A percentile compares a stretch with the other conserved stretches of the same genome.
Conservation (phyloP, 441 rosid genomes). For the Manihot esculenta region DNA sequence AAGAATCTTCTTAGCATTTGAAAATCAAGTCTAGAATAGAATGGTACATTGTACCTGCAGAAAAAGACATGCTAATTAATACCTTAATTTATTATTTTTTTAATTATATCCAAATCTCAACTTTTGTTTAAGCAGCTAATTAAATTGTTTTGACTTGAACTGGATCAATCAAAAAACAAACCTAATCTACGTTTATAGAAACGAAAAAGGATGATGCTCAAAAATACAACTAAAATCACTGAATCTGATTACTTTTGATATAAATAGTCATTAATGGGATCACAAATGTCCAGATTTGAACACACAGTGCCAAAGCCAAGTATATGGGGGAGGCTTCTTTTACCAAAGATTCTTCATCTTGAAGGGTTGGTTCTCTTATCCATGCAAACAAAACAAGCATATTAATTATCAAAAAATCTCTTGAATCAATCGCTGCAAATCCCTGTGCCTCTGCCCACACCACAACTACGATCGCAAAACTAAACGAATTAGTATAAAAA, state of each 20-base stretch:
- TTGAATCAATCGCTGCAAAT: constrained; percentile 9
- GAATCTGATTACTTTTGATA: constrained; percentile 8
- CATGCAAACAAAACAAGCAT: background rate
- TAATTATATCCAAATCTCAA: constrained; percentile 6
- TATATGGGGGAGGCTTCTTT: constrained; percentile 25
- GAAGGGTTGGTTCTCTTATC: constrained; percentile 4
- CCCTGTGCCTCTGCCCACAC: constrained; percentile 7
- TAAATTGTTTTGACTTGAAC: constrained; percentile 9
- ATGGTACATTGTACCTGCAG: constrained; percentile 35
- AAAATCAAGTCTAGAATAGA: constrained; percentile 10
- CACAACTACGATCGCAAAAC: background rate
- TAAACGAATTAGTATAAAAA: background rate
- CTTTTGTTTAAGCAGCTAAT: background rate
- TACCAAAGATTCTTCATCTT: constrained; percentile 22
- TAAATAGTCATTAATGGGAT: background rate
- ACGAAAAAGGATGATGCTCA: constrained; percentile 3
- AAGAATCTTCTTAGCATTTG: constrained; percentile 28
- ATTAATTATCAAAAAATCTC: background rate
- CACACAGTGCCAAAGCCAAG: background rate
- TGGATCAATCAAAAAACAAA: constrained; percentile 7
- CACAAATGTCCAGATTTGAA: constrained; percentile 17
- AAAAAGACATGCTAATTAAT: constrained; percentile 22
- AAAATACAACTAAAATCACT: background rate
- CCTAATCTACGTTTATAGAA: constrained; percentile 27
- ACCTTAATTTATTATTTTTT: background rate